Evolutionary conservation across 2,329 filamentous ascomycete genomes (phyloP).

Genomic region (Scytalidium lignicola): DNA sequence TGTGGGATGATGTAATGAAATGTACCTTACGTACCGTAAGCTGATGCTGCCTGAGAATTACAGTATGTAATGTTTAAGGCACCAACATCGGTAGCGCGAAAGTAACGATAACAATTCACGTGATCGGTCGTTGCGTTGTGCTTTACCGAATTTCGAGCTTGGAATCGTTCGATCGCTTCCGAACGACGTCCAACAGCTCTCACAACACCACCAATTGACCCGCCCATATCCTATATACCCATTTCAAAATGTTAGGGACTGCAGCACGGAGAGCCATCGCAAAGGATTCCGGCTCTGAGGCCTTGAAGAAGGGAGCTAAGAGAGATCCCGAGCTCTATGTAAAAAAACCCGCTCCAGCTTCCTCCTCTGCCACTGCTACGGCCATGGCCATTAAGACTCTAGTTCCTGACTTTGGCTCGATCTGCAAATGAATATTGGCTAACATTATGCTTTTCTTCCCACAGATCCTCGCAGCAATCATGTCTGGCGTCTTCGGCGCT

Average conservation of each 20-base stretch:
- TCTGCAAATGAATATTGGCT: constrained; percentile 3
- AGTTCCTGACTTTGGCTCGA: background rate
- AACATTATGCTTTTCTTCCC: constrained; percentile 8
- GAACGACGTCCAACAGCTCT: background rate
- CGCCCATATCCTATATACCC: background rate
- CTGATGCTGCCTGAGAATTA: too few species aligned
- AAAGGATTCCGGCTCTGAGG: constrained; percentile 39
- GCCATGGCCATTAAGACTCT: background rate
- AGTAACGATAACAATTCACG: background rate
- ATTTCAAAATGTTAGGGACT: constrained; percentile 24
- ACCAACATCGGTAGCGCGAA: background rate
- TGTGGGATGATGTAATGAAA: too few species aligned
- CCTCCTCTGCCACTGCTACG: background rate
- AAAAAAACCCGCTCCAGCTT: constrained; percentile 32
- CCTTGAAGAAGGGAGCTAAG: constrained; percentile 58
- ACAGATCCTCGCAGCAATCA: constrained; percentile 85
- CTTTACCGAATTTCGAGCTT: background rate
- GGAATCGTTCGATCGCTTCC: background rate
- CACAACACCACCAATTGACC: constrained; percentile 5
- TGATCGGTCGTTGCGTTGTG: background rate
- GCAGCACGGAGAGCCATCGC: constrained; percentile 28
- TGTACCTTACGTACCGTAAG: too few species aligned
- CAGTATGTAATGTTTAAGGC: background rate
- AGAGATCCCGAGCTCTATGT: constrained; percentile 73
- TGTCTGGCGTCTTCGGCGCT: constrained; percentile 81